phyloP scores from a whole-genome alignment of 2,329 filamentous ascomycete genomes.

The Exophiala sp. region DNA sequence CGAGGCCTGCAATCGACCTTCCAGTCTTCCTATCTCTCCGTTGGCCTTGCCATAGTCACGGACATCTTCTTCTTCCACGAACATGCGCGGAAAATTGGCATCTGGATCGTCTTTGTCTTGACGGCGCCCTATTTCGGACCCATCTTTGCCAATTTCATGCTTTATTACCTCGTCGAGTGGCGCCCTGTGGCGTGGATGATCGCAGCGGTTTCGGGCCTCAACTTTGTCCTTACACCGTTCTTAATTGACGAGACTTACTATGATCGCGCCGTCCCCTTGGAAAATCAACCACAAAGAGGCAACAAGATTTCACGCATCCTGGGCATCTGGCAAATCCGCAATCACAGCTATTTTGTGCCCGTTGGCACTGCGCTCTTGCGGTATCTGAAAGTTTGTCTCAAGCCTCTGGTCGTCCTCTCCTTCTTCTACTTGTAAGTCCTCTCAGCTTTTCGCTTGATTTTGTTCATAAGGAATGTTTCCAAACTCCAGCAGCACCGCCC shows the following conservation, averaged over 20 bases:
- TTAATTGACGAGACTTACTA: constrained; percentile 39
- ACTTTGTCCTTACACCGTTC: constrained; percentile 30
- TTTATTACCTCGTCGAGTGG: constrained; percentile 32
- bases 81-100: constrained; percentile 39
- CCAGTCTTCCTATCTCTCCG: constrained; percentile 37
- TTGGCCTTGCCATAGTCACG: constrained; percentile 42
- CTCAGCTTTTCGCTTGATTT: too few species aligned
- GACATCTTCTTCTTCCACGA: constrained; percentile 41
- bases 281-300: constrained; percentile 20
- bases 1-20: constrained; percentile 44
- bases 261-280: constrained; percentile 27
- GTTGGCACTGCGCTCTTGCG: not conserved
- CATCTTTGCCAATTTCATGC: constrained; percentile 34
- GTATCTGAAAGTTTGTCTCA: not conserved
- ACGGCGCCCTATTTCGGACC: constrained; percentile 26
- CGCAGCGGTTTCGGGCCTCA: constrained; percentile 27
- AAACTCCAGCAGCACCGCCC: too few species aligned
- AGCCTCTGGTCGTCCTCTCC: not conserved
- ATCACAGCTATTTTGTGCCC: constrained; percentile 10
- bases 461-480: too few species aligned
- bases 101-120: constrained; percentile 35
- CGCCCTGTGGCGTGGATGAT: constrained; percentile 35
- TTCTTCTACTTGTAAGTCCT: not conserved
- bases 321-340: constrained; percentile 25
- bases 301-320: constrained; percentile 29